phyloP scores from a whole-genome alignment of 495 filamentous ascomycete species.

The Cercophora sp. region DNA sequence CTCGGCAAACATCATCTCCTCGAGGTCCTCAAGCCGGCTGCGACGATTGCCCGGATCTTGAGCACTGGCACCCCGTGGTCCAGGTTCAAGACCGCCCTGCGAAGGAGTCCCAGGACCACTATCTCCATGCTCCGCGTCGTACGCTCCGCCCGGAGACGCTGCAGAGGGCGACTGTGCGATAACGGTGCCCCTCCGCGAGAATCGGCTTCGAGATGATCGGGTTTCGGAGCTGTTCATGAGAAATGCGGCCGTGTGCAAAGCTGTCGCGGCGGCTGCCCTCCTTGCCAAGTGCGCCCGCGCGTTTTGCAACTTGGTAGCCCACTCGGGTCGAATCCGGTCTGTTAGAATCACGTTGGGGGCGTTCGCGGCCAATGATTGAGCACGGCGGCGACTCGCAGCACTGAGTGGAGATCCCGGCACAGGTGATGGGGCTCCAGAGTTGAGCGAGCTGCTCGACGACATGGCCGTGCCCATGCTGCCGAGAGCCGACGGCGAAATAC shows the following conservation, averaged over 20 bases:
- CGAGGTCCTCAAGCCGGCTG: slow-evolving; percentile 76
- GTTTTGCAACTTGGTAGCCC: slow-evolving; percentile 82
- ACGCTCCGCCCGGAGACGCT: slow-evolving; percentile 25
- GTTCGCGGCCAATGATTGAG: slow-evolving; percentile 77
- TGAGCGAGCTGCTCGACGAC: slow-evolving; percentile 55
- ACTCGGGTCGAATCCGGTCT: slow-evolving; percentile 87
- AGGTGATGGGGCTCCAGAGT: slow-evolving; percentile 41
- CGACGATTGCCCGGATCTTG: slow-evolving; percentile 43
- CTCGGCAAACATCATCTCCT: slow-evolving; percentile 98
- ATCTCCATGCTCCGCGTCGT: slow-evolving; percentile 27
- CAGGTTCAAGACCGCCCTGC: slow-evolving; percentile 22
- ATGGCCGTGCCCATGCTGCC: slow-evolving; percentile 61
- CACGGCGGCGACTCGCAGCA: slow-evolving; percentile 50
- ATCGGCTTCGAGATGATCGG: slow-evolving; percentile 42
- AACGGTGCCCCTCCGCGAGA: slow-evolving; percentile 47
- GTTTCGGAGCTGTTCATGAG: slow-evolving; percentile 65
- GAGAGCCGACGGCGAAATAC: slow-evolving; percentile 37
- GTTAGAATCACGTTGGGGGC: slow-evolving; percentile 83
- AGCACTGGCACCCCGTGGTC: slow-evolving; percentile 6
- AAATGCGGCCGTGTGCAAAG: slow-evolving; percentile 91
- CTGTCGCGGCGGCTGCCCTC: slow-evolving; percentile 88
- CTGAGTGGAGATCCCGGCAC: slow-evolving; percentile 26
- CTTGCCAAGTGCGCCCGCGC: slow-evolving; percentile 80
- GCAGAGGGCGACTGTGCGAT: slow-evolving; percentile 26
- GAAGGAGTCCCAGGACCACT: slow-evolving; percentile 26